phyloP scores from a whole-genome alignment of 1,284 basidiomycete species.

The Ceratobasidium sp. region DNA sequence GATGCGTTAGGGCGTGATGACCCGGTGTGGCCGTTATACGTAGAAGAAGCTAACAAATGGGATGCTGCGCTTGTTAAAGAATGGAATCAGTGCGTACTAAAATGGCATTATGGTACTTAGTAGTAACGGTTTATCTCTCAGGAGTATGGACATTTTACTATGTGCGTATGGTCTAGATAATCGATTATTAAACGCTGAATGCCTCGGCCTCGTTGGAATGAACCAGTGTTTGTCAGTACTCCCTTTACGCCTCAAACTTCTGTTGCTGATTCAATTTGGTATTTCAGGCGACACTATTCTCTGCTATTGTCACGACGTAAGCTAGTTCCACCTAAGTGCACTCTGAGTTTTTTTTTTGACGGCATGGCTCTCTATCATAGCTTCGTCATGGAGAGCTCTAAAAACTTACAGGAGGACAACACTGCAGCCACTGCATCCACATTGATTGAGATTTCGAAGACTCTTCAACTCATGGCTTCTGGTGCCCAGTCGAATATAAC shows the following conservation, averaged over 20 bases:
- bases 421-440: not conserved
- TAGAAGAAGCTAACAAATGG: conserved; percentile 19
- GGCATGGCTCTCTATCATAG: not conserved
- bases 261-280: not conserved
- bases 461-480: conserved; percentile 4
- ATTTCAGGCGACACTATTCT: conserved; percentile 13
- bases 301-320: conserved; percentile 23
- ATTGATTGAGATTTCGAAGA: not conserved
- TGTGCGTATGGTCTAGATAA: too few relatives aligned
- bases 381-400: conserved; percentile 27
- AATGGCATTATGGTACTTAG: not conserved
- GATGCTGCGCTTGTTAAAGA: not conserved
- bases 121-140: not conserved
- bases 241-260: not conserved
- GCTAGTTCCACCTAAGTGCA: not conserved
- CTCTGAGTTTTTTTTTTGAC: not conserved
- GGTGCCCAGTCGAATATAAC: not conserved
- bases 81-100: conserved; percentile 26
- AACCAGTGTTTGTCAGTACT: conserved; percentile 4
- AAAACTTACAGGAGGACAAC: not conserved
- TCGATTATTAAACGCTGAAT: not conserved
- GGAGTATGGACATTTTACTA: conserved; percentile 26
- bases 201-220: not conserved
- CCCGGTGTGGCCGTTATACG: conserved; percentile 15
- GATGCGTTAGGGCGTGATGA: conserved; percentile 15